Evolutionary conservation across 805 yeast genomes (phyloP), one percentile per base, ranked within the genome.

Genomic region (Candida verbasci): DNA sequence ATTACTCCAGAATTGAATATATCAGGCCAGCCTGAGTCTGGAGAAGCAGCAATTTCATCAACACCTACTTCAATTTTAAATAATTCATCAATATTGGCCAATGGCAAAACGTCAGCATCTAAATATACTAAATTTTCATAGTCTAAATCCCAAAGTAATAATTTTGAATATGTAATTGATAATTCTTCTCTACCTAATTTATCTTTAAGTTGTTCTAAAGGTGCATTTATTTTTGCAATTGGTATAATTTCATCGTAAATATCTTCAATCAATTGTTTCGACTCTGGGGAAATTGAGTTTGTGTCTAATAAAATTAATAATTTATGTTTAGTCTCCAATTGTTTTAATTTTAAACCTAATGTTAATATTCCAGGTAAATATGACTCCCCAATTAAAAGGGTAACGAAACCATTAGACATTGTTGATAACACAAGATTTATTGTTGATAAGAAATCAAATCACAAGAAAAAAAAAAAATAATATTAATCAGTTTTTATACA

Each of bases 21-120:
- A 39, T 57, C 62, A 9, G 62, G 61, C 59, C 60, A 57, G 18
- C 62, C 62, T 10, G 56, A 48, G 33, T 57, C 62, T n/a, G 60
- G 59, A 20, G 52, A 40, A 6, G 57, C 60, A 4, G 42, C 49
- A 16, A 55, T 40, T 29, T 46, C 43, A 14, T 29, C 35, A 8
- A 27, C 11, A 9, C 18, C 20, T 15, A 44, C 21, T 25, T 39
- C 38, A 29, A 18, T 32, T 12, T 44, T 55, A 38, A 55, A 53
- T 35, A 60, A 44, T 12, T 45, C 44, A 34, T 60, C 50, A 38
- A 52, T 39, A 26, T 35, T 34, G 25, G 36, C 40, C 28, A 56
- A 40, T 8, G 60, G 59, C 25, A 57, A 45, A 8, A 59, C 48
- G 38, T 57, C 62, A 23, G 53, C 48, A 36, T 57, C 62, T 23